phyloP scores from a whole-genome alignment of 495 filamentous ascomycete species.

The Aspergillus incahuasiensis region DNA sequence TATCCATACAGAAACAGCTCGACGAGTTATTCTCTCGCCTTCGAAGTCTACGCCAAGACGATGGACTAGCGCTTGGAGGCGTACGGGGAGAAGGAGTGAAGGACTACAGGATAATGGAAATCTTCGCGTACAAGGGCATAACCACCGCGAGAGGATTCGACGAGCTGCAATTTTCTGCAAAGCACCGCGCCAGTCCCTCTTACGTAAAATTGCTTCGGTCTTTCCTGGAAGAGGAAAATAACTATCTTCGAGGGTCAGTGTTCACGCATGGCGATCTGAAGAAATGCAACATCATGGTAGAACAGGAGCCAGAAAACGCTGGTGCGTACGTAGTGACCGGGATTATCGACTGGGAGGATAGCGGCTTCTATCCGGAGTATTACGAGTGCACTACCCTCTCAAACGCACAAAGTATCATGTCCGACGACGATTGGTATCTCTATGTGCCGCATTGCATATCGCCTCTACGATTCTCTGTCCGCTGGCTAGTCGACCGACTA shows the following conservation, averaged over 20 bases:
- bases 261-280: constrained; percentile 40
- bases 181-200: constrained; percentile 19
- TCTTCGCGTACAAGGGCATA: constrained; percentile 24
- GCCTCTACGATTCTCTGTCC: constrained; percentile 17
- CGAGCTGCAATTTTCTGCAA: constrained; percentile 32
- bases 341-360: constrained; percentile 34
- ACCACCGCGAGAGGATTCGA: constrained; percentile 22
- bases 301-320: constrained; percentile 13
- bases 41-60: constrained; percentile 21
- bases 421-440: constrained; percentile 31
- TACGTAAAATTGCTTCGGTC: constrained; percentile 29
- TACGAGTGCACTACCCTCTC: constrained; percentile 30
- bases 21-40: constrained; percentile 26
- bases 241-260: constrained; percentile 16
- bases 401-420: constrained; percentile 21
- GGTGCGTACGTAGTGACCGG: constrained; percentile 24
- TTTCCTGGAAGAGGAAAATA: constrained; percentile 17
- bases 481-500: constrained; percentile 31
- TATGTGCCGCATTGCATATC: constrained; percentile 26
- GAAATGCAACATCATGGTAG: constrained; percentile 37
- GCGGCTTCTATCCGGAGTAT: constrained; percentile 33
- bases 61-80: constrained; percentile 22
- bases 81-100: constrained; percentile 32
- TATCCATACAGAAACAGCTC: constrained; percentile 30
- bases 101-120: constrained; percentile 21